A percentile compares a stretch with the other conserved stretches of the same genome.
Evolutionary conservation across 2,329 filamentous ascomycete genomes (phyloP).

Genomic region (Pseudogymnoascus verrucosus): DNA sequence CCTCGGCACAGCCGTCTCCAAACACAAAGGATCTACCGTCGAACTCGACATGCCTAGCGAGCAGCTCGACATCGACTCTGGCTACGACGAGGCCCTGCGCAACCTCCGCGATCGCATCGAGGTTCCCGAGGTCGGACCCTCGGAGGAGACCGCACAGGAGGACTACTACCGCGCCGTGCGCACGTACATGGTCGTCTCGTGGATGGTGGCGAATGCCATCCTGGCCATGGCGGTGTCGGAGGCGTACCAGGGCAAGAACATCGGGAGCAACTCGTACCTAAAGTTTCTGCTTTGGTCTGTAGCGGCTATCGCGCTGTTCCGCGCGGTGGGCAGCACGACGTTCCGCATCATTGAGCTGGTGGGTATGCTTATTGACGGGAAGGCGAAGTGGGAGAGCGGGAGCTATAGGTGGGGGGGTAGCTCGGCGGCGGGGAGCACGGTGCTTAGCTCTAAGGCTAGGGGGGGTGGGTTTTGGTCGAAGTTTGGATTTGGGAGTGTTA

Average conservation of each 20-base stretch:
- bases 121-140: constrained; percentile 53
- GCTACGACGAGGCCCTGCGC: constrained; percentile 92
- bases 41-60: constrained; percentile 97
- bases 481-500: constrained; percentile 13
- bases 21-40: constrained; percentile 66
- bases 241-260: constrained; percentile 63
- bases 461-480: constrained; percentile 23
- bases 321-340: constrained; percentile 70
- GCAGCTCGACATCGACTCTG: constrained; percentile 95
- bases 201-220: constrained; percentile 88
- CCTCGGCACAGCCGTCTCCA: constrained; percentile 74
- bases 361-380: constrained; percentile 79
- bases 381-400: constrained; percentile 38
- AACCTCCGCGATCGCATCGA: constrained; percentile 92
- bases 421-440: not conserved
- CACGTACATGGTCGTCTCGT: constrained; percentile 94
- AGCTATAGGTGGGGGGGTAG: constrained; percentile 4
- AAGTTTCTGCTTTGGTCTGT: constrained; percentile 91
- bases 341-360: constrained; percentile 80
- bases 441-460: constrained; percentile 24
- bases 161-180: constrained; percentile 97
- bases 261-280: constrained; percentile 82
- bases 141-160: constrained; percentile 82
- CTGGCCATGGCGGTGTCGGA: constrained; percentile 91
- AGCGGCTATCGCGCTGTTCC: constrained; percentile 76